A percentile compares a stretch with the other conserved stretches of the same genome.
Evolutionary conservation across 345 rosid genomes (phyloP).

Genomic region (Murraya paniculata): DNA sequence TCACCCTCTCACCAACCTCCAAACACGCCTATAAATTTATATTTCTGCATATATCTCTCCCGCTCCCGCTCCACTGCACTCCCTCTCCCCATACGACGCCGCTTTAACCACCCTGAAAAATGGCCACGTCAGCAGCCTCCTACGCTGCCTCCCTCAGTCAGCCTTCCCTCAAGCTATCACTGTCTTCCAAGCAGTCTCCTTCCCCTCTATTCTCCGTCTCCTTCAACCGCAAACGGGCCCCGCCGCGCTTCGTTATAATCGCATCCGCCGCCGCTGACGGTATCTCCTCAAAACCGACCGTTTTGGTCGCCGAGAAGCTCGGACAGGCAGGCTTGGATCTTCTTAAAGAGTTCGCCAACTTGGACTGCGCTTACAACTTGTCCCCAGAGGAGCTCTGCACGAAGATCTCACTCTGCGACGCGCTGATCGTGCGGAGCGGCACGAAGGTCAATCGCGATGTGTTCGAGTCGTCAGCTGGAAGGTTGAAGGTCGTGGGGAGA

Average conservation of each 20-base stretch:
- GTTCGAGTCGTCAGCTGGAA: conserved; percentile 72
- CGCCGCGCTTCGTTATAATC: conserved; percentile 23
- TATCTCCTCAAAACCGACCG: conserved; percentile 60
- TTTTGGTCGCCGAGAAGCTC: conserved; percentile 83
- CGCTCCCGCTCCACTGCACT: background rate
- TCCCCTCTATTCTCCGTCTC: conserved; percentile 28
- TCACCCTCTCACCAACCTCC: background rate
- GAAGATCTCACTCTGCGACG: conserved; percentile 90
- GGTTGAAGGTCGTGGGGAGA: conserved; percentile 87
- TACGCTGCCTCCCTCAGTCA: conserved; percentile 14
- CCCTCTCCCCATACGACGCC: background rate
- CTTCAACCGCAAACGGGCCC: conserved; percentile 18
- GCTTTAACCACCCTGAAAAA: background rate
- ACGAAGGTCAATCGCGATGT: conserved; percentile 79
- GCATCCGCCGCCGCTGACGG: conserved; percentile 29
- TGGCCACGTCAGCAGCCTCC: conserved; percentile 26
- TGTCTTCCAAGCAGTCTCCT: conserved; percentile 27
- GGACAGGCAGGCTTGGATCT: conserved; percentile 71
- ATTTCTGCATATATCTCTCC: conserved; percentile 9
- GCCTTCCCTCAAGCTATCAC: conserved; percentile 30
- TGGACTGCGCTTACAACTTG: conserved; percentile 81
- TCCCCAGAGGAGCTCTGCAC: conserved; percentile 82
- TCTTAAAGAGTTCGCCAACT: conserved; percentile 58
- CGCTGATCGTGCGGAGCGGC: conserved; percentile 79
- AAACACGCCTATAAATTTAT: conserved; percentile 9